Base-by-base conservation (phyloP, 2,329 filamentous ascomycete genomes). In the Teratosphaeria viscida region DNA sequence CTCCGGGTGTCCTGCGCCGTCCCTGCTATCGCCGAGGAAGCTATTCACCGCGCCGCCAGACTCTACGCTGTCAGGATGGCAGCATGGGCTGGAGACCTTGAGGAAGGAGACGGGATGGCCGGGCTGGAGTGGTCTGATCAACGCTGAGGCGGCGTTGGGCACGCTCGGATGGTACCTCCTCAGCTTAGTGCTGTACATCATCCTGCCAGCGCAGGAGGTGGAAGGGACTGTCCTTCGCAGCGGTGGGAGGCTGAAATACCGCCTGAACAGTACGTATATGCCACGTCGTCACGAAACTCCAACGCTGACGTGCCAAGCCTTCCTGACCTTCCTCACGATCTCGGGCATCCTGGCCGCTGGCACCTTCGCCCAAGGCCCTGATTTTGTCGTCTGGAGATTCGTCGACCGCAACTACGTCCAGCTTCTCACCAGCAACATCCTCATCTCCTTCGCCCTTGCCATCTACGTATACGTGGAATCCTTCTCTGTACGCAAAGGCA, bases 391-490 rank as follows among this genome's bases (percentile, higher is more conserved):
- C 57, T 99, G 92, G 92, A 89, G 87, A 29, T 97, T 91, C 75
- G 90, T 97, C 70, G 87, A 88, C 78, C 86, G 95, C 71, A 92
- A 97, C 77, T 95, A 92, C 72, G 70, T 94, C 57, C 90, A 92
- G 72, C 81, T 99, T 57, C 79, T 95, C 35, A 94, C 90, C 0
- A 84, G 87, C 63, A 95, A 92, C 72, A 84, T 95, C 62, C 68
- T 95, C 57, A 86, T 96, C 66, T 80, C 89, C 12, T 89, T 86
- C 67, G 74, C 75, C 6, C 78, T 95, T 16, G 85, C 92, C 2
- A 83, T 84, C 4, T 96, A 85, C 65, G 86, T 92, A 63, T 97
- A 97, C 70, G 74, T 89, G 59, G 82, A 82, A 66, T 95, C 89
- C 71, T 96, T 96, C 77, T 81, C 81, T 57, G 88, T 96, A 64